Evolutionary conservation across 2,329 filamentous ascomycete species (phyloP).

Genomic region (Orbilia quercus): DNA sequence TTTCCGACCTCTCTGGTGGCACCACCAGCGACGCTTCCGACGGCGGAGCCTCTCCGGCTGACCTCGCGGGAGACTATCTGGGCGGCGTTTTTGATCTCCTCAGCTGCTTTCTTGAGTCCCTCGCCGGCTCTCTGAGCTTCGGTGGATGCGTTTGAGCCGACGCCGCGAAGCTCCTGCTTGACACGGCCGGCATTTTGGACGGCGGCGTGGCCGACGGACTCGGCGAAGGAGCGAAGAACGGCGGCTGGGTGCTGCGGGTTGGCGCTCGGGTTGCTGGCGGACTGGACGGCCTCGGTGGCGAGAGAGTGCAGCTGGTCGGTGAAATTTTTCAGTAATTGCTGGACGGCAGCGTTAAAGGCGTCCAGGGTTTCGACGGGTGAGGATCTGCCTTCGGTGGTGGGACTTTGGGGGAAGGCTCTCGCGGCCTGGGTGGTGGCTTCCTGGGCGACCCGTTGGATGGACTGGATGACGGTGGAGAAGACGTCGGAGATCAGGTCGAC

Average conservation of each 20-base stretch:
- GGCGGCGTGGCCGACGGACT: constrained; percentile 59
- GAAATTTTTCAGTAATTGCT: constrained; percentile 52
- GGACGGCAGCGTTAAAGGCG: constrained; percentile 52
- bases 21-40: constrained; percentile 55
- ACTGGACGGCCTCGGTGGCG: constrained; percentile 38
- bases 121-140: constrained; percentile 50
- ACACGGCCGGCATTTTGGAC: constrained; percentile 57
- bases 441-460: constrained; percentile 48
- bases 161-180: constrained; percentile 30
- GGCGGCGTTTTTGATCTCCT: constrained; percentile 47
- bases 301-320: constrained; percentile 47
- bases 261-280: constrained; percentile 39
- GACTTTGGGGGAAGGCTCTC: constrained; percentile 43
- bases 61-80: constrained; percentile 44
- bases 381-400: constrained; percentile 21
- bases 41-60: constrained; percentile 37
- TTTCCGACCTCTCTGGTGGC: constrained; percentile 58
- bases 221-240: constrained; percentile 56
- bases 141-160: constrained; percentile 29
- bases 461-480: constrained; percentile 42
- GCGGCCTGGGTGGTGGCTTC: constrained; percentile 49
- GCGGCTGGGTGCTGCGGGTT: constrained; percentile 50
- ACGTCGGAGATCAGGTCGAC: constrained; percentile 52
- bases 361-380: constrained; percentile 45
- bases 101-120: constrained; percentile 47